These are phyloP conservation scores for Trichoderma harzianum DNA, from an alignment of 2,329 filamentous ascomycete species.

Conservation along the genomic window DNA sequence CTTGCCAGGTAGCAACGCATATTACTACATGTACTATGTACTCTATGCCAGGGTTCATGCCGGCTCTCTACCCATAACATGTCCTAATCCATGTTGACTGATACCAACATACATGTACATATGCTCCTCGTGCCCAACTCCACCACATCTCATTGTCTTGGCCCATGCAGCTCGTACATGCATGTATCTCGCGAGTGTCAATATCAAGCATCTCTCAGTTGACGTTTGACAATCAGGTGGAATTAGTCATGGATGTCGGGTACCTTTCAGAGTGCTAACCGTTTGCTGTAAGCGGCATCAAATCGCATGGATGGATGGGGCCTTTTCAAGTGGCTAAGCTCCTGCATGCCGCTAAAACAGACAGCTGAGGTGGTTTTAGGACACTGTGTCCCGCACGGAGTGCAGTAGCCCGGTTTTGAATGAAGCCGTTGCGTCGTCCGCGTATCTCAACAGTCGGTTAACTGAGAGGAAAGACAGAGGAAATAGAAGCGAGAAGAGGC, in stretches of 20 bases:
- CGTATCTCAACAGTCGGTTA: neutral
- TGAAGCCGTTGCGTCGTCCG: neutral
- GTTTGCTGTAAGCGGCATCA: neutral
- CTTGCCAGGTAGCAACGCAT: neutral
- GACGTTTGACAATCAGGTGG: neutral
- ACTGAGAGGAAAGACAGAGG: neutral
- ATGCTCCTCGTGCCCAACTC: neutral
- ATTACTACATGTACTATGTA: neutral
- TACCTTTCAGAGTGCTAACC: neutral
- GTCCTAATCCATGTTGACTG: neutral
- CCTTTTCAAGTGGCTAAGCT: neutral
- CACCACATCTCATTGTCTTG: neutral
- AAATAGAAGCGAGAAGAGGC: neutral
- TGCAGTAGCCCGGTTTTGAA: neutral
- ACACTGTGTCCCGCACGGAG: neutral
- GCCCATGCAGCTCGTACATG: neutral
- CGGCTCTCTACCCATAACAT: neutral
- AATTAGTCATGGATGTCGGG: neutral
- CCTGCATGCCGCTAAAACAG: neutral
- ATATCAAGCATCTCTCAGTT: neutral
- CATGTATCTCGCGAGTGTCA: neutral
- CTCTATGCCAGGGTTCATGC: neutral
- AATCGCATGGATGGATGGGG: neutral
- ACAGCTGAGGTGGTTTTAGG: neutral
- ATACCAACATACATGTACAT: neutral